Base-by-base conservation (phyloP, 1,284 basidiomycete genomes). In the Inonotus hispidus region DNA sequence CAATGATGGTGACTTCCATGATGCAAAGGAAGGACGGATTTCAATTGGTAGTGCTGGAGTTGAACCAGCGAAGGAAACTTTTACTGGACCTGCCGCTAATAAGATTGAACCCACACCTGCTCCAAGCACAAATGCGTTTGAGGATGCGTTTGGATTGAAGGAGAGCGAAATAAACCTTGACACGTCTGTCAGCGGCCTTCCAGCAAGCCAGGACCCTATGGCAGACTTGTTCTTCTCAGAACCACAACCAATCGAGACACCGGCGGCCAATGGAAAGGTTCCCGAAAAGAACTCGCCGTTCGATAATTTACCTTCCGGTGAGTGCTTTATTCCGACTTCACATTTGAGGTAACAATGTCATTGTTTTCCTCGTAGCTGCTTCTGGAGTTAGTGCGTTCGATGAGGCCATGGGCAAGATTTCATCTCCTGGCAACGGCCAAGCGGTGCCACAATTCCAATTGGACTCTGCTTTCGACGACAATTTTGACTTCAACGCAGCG, bases 401-500 rank as follows among this genome's bases (percentile, higher is more conserved):
- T 67, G 82, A 89, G 67, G 84, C 85, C 1, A 79, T 89, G 70
- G 80, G 83, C 27, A 82, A 81, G 64, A 74, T 83, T 7, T 74
- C 83, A 1, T 66, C 69, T 8, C 62, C 68, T 64, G 67, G 66
- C 38, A 69, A 74, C 7, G 68, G 77, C 2, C 60, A 69, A 19
- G 72, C 77, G 2, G 68, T 75, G 2, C 76, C 81, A 2, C 73
- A 75, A 16, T 83, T 87, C 66, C 76, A 82, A 10, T 88, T 91
- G 63, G 88, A 87, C 61, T 76, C 82, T 59, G 80, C 78, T n/a
- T 94, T 94, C 67, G 92, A 94, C 38, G 92, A 93, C 68, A 88
- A 90, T 65, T 93, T 94, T 70, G 92, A 94, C 73, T 95, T 95
- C 66, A 78, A 75, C 1, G 77, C 82, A 50, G 77, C 82, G 2